Conservation (phyloP, 176 grass and related monocot genomes). For the Hordeum vulgare region MorexV3_pseudomolecules_assembly NC_058519.1:610557809-610558308, state of each 20-base stretch:
- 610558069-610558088: neutral
- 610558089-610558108: neutral
- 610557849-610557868: too few relatives aligned
- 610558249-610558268: neutral
- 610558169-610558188: neutral
- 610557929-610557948: neutral
- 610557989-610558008: neutral
- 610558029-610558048: too few relatives aligned
- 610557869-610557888: too few relatives aligned
- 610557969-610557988: fast-evolving
- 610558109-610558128: neutral
- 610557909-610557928: neutral
- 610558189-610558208: neutral
- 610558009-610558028: neutral
- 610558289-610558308: neutral
- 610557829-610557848: too few relatives aligned
- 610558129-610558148: neutral
- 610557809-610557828: too few relatives aligned
- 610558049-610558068: neutral
- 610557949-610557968: neutral
- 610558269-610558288: neutral
- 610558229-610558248: neutral
- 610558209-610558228: neutral
- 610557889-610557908: too few relatives aligned
- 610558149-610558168: neutral